Evolutionary conservation across 495 filamentous ascomycete species (phyloP).

Genomic region (Amphirosellinia nigrospora): DNA sequence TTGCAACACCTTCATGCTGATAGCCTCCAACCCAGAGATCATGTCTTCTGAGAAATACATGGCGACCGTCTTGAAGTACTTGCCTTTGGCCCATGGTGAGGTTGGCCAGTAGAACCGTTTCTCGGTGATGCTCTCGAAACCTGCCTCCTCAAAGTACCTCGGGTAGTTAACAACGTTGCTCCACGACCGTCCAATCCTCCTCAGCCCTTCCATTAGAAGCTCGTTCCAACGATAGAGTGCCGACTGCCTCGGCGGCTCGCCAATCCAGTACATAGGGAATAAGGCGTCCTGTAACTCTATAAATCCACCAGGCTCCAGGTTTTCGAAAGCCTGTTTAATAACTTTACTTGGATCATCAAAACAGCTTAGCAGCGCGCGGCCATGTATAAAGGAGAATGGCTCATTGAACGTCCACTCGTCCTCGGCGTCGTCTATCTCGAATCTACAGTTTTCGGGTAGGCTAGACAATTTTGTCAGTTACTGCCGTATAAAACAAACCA

Average conservation of each 20-base stretch:
- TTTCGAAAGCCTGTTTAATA: conserved; percentile 51
- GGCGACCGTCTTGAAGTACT: conserved; percentile 40
- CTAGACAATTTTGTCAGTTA: conserved; percentile 27
- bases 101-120: conserved; percentile 42
- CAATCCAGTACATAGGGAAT: conserved; percentile 41
- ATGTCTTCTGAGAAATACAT: conserved; percentile 40
- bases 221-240: conserved; percentile 46
- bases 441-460: conserved; percentile 59
- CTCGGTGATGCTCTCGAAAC: conserved; percentile 39
- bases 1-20: conserved; percentile 39
- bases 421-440: conserved; percentile 62
- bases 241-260: conserved; percentile 31
- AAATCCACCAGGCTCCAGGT: conserved; percentile 56
- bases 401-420: conserved; percentile 57
- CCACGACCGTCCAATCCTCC: conserved; percentile 39
- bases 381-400: conserved; percentile 62
- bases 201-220: conserved; percentile 41
- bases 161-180: conserved; percentile 36
- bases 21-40: conserved; percentile 33
- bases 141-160: conserved; percentile 36
- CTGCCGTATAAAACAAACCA: no score
- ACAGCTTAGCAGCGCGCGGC: conserved; percentile 55
- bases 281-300: conserved; percentile 57
- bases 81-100: conserved; percentile 41
- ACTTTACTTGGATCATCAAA: conserved; percentile 57